A percentile compares a stretch with the other conserved stretches of the same genome.
Conservation (phyloP, 768 basidiomycete species). For the Mycena chlorophos region DNA sequence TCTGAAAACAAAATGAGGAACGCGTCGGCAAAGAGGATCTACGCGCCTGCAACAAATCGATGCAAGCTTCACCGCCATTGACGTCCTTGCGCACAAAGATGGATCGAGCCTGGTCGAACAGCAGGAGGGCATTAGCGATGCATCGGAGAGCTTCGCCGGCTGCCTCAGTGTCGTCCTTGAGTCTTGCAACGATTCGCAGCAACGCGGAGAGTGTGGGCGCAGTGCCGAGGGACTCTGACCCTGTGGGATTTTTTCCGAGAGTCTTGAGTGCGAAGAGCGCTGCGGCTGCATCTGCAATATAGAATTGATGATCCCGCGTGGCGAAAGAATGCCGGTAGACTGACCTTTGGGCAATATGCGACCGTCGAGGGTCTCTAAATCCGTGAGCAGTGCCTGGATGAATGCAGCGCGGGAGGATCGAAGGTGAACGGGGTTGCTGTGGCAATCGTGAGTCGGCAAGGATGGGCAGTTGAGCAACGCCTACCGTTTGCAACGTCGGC, state of each 20-base stretch:
- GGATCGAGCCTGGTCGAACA: slow-evolving; percentile 61
- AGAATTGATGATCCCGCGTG: slow-evolving; percentile 6
- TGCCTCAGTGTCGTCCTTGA: slow-evolving; percentile 61
- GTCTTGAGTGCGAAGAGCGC: slow-evolving; percentile 75
- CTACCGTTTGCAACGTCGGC: slow-evolving; percentile 2
- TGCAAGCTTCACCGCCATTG: slow-evolving; percentile 58
- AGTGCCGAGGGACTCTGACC: slow-evolving; percentile 60
- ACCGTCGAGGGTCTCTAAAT: slow-evolving; percentile 5
- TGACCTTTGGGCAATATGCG: slow-evolving; percentile 1
- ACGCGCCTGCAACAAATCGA: slow-evolving; percentile 61
- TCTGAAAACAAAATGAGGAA: slow-evolving; percentile 41
- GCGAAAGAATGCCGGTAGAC: neutral
- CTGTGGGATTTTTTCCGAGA: slow-evolving; percentile 68
- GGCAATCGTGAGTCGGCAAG: neutral
- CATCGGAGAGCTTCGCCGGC: slow-evolving; percentile 71
- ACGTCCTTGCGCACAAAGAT: slow-evolving; percentile 60
- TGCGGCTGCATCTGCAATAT: slow-evolving; percentile 57
- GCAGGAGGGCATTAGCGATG: slow-evolving; percentile 77
- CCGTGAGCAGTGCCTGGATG: slow-evolving; percentile 7
- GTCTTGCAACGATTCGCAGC: slow-evolving; percentile 48
- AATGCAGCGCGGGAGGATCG: slow-evolving; percentile 1
- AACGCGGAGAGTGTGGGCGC: slow-evolving; percentile 58
- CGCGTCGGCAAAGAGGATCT: slow-evolving; percentile 11
- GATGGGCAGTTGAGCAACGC: neutral
- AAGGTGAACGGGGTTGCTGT: slow-evolving; percentile 1